A percentile compares a stretch with the other conserved stretches of the same genome.
Conservation (phyloP, 1,284 basidiomycete species). For the Ganoderma resinaceum region DNA sequence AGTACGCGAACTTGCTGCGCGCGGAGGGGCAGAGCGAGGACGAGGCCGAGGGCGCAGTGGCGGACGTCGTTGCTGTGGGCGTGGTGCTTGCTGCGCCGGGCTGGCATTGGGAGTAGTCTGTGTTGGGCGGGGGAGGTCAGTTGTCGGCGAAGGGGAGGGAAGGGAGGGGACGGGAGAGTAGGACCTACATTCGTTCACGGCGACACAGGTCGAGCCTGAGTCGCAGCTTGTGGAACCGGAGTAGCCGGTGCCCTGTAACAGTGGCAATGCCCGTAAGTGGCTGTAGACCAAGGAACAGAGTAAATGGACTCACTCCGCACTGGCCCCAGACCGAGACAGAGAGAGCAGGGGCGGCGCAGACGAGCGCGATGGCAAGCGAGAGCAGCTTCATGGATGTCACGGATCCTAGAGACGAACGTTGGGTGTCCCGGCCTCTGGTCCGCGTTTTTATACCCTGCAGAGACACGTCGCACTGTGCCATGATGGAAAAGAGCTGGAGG, state of each 20-base stretch:
- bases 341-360: conserved; percentile 36
- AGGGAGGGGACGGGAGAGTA: background rate
- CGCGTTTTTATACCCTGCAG: conserved; percentile 11
- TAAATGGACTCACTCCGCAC: conserved; percentile 36
- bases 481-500: background rate
- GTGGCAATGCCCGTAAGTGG: background rate
- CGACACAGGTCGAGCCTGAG: conserved; percentile 35
- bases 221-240: conserved; percentile 40
- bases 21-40: conserved; percentile 44
- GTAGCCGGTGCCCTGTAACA: conserved; percentile 36
- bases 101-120: conserved; percentile 42
- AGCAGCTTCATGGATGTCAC: conserved; percentile 31
- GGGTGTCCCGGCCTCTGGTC: background rate
- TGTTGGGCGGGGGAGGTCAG: background rate
- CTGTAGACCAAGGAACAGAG: background rate
- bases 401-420: background rate
- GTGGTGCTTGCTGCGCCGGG: conserved; percentile 29
- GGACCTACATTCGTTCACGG: conserved; percentile 36
- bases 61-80: conserved; percentile 23
- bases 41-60: conserved; percentile 19
- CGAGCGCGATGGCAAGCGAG: conserved; percentile 37
- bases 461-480: background rate
- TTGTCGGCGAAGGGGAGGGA: background rate
- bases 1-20: conserved; percentile 65
- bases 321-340: conserved; percentile 41